Evolutionary conservation across 139 green algal species (phyloP), one percentile per base, ranked within the genome.

Genomic region (Haematococcus lacustris): DNA sequence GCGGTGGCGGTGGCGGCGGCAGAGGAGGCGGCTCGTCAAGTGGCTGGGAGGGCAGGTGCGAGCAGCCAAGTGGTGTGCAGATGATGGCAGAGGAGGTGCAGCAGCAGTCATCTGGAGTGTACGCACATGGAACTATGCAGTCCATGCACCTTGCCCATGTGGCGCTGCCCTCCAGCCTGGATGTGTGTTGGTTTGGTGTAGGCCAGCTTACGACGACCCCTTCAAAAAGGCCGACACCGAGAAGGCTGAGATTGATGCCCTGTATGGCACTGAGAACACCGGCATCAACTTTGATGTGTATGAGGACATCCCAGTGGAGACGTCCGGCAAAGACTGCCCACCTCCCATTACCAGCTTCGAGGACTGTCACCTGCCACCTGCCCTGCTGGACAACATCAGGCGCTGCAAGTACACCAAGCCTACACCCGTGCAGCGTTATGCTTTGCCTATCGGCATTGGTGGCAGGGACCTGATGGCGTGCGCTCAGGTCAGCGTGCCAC

Each of bases 281-380:
- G 95, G 93, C 57, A 98, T 99, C 73, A 93, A 99, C 85, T 99
- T 99, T 76, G 90, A 97, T 39, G 93, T 71, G 3, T 98, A 98
- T 70, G 94, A 98, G 71, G 95, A 99, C 88, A 99, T 99, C 76
- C 95, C 95, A 3, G 94, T 98, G 50, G 94, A 94, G 80, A 92
- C 89, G 33, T 90, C 80, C 53, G 94, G 94, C n/a, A 73, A 87
- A 33, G 84, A 97, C 67, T 80, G 90, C 28, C 95, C 95, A 9
- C 53, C 82, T 21, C 78, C 90, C 6, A 94, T 98, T 41, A 74
- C 84, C 43, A 82, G 60, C 6, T 99, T 99, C 74, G 88, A 93
- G 37, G 90, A 97, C 21, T 77, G 93, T 0, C 85, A 94, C 50
- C 79, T 97, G 71, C 86, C 86, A 0, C 67, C 83, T 33, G 84